A percentile compares a stretch with the other conserved stretches of the same genome.
Conservation (phyloP, 208 protist genomes). For the Trypanosomatidae sp. region DNA sequence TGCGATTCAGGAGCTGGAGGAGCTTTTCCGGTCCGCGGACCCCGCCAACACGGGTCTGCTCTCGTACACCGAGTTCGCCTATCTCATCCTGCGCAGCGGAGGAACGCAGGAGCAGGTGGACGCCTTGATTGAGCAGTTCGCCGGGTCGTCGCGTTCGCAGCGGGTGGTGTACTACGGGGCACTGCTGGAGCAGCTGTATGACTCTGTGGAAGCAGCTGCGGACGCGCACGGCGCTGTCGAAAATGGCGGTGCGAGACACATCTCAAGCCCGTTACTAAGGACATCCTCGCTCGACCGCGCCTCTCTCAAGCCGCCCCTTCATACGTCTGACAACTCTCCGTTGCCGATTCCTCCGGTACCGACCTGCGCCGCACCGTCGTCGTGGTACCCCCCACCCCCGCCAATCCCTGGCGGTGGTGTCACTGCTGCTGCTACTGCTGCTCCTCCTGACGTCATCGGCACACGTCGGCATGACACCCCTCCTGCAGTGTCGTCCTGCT, state of each 20-base stretch:
- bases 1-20: conserved; percentile 26
- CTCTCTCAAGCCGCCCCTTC: background rate
- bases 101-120: conserved; percentile 34
- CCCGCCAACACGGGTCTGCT: conserved; percentile 17
- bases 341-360: conserved; percentile 9
- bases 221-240: background rate
- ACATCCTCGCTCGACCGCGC: background rate
- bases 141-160: conserved; percentile 9
- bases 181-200: conserved; percentile 22
- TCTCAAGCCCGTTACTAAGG: background rate
- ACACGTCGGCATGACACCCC: background rate
- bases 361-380: background rate
- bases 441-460: background rate
- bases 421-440: background rate
- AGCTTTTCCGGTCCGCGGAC: conserved; percentile 26
- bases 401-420: background rate
- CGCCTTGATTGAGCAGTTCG: conserved; percentile 32
- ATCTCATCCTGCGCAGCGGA: conserved; percentile 29
- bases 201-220: conserved; percentile 1
- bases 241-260: background rate
- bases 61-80: conserved; percentile 36
- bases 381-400: background rate
- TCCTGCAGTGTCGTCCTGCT: conserved; percentile 1
- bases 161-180: conserved; percentile 26
- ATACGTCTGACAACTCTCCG: conserved; percentile 12